phyloP scores from a whole-genome alignment of 352 stramenopile genomes.

The Phytophthora citrophthora region DNA sequence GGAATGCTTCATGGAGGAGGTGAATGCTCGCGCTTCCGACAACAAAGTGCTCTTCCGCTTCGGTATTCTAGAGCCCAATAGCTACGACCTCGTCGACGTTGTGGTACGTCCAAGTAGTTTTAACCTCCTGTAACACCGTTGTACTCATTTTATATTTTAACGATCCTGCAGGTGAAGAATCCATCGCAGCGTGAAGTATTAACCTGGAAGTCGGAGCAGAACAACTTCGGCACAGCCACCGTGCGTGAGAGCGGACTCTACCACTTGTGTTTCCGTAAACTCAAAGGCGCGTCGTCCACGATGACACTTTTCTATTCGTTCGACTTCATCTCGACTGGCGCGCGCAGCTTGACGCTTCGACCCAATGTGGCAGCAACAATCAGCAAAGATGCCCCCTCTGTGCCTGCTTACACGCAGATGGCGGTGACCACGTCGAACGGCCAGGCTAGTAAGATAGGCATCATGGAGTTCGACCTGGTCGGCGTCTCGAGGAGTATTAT shows the following conservation, averaged over 20 bases:
- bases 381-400: slow-evolving; percentile 46
- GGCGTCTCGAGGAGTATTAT: slow-evolving; percentile 73
- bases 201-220: slow-evolving; percentile 68
- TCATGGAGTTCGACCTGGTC: slow-evolving; percentile 75
- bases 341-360: slow-evolving; percentile 55
- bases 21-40: slow-evolving; percentile 56
- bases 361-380: slow-evolving; percentile 72
- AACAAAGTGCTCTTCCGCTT: slow-evolving; percentile 75
- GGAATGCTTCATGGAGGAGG: slow-evolving; percentile 70
- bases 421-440: slow-evolving; percentile 51
- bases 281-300: slow-evolving; percentile 56
- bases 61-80: slow-evolving; percentile 57
- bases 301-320: slow-evolving; percentile 83
- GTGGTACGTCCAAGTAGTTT: slow-evolving; percentile 28
- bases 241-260: slow-evolving; percentile 84
- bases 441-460: slow-evolving; percentile 55
- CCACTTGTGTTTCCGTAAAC: slow-evolving; percentile 78
- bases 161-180: slow-evolving; percentile 50
- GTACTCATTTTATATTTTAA: not conserved
- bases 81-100: slow-evolving; percentile 62
- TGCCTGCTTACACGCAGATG: slow-evolving; percentile 68
- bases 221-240: slow-evolving; percentile 52
- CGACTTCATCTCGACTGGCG: slow-evolving; percentile 76
- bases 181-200: slow-evolving; percentile 56
- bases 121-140: no score